Conservation (phyloP, 352 stramenopile genomes). For the Globisporangium canariense region DNA sequence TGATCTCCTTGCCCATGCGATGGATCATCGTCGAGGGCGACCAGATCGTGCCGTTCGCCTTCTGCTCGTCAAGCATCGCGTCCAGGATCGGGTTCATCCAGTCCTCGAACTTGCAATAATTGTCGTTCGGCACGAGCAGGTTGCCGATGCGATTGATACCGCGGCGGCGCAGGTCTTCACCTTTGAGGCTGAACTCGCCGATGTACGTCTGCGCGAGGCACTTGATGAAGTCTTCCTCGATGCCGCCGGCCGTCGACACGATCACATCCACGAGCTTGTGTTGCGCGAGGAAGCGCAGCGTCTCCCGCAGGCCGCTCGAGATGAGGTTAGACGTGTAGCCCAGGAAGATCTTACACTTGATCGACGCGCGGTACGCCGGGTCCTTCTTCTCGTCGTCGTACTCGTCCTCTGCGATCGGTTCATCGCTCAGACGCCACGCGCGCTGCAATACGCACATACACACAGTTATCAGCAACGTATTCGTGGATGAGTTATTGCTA, state of each 20-base stretch:
- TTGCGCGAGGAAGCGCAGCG: slow-evolving; percentile 96
- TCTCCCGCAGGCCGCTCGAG: slow-evolving; percentile 97
- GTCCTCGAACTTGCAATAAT: slow-evolving; percentile 99
- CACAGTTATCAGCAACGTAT: not conserved
- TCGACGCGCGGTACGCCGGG: slow-evolving; percentile 62
- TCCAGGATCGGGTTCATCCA: slow-evolving; percentile 96
- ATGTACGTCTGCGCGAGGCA: slow-evolving; percentile 98
- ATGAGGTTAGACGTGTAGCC: slow-evolving; percentile 99
- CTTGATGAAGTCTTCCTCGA: slow-evolving; percentile 99
- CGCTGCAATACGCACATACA: slow-evolving; percentile 38
- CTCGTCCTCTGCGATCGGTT: slow-evolving; percentile 89
- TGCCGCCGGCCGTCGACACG: slow-evolving; percentile 89
- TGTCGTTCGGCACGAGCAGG: slow-evolving; percentile 99
- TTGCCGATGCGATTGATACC: slow-evolving; percentile 99
- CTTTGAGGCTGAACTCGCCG: slow-evolving; percentile 96
- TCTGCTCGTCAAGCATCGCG: slow-evolving; percentile 98
- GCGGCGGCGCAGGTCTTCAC: slow-evolving; percentile 89
- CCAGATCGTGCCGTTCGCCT: slow-evolving; percentile 88
- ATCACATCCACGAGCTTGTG: slow-evolving; percentile 99
- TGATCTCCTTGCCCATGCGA: slow-evolving; percentile 95
- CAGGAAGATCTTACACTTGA: slow-evolving; percentile 99
- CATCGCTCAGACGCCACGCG: slow-evolving; percentile 95
- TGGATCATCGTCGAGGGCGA: slow-evolving; percentile 98
- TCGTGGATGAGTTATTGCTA: not conserved
- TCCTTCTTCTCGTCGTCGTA: slow-evolving; percentile 90